A percentile compares a stretch with the other conserved stretches of the same genome.
Conservation (phyloP, 192 early-diverging fungal genomes). For the Backusella circina region DNA sequence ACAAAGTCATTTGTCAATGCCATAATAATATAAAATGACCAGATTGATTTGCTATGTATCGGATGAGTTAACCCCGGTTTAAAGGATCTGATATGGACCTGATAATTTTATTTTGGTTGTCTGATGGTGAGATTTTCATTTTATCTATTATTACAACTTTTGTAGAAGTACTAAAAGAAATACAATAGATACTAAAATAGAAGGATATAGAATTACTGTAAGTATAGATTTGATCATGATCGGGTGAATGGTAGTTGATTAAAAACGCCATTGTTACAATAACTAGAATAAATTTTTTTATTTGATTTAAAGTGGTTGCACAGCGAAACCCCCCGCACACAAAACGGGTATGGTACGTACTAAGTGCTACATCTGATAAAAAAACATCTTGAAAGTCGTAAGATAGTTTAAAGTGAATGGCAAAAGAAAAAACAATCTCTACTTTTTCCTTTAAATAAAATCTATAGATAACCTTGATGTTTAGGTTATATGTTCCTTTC, state of each 20-base stretch:
- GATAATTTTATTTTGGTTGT: background rate
- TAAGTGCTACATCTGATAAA: background rate
- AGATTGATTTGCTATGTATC: background rate
- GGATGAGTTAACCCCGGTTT: background rate
- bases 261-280: background rate
- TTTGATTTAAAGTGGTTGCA: background rate
- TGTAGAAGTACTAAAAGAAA: background rate
- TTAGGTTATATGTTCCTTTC: background rate
- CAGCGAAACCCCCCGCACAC: slow-evolving; percentile 1
- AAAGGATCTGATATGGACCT: background rate
- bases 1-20: background rate
- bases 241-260: background rate
- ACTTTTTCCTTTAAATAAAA: background rate
- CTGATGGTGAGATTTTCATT: background rate
- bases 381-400: background rate
- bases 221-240: background rate
- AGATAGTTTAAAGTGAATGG: background rate
- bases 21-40: background rate
- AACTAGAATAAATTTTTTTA: background rate
- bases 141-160: background rate
- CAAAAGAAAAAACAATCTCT: background rate
- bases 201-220: background rate
- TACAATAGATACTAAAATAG: background rate
- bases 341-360: background rate
- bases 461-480: background rate